Evolutionary conservation across 164 flowering plant genomes (phyloP).

Genomic region (Sedum album): DNA sequence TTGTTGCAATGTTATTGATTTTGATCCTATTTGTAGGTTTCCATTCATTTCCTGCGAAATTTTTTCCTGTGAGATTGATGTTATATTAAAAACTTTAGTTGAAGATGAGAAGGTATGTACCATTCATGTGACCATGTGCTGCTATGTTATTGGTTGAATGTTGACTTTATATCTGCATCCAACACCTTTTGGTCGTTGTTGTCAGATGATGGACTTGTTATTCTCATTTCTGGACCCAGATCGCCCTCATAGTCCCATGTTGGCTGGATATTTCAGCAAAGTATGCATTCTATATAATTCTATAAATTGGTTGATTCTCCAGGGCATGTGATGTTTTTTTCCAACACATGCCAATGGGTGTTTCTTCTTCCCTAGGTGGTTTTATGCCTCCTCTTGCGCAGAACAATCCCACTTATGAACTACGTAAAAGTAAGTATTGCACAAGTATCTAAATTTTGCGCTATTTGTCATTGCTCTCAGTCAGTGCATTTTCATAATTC

Average conservation of each 20-base stretch:
- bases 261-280: slow-evolving; percentile 97
- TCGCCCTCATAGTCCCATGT: slow-evolving; percentile 68
- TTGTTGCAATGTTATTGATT: background rate
- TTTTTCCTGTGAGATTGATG: slow-evolving; percentile 94
- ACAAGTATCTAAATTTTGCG: background rate
- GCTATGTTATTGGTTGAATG: background rate
- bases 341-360: background rate
- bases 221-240: slow-evolving; percentile 91
- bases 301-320: background rate
- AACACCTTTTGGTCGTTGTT: background rate
- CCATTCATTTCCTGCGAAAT: slow-evolving; percentile 96
- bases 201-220: slow-evolving; percentile 83
- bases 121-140: background rate
- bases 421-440: slow-evolving; percentile 74
- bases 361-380: slow-evolving; percentile 50
- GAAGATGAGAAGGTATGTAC: slow-evolving; percentile 83
- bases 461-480: background rate
- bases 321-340: background rate
- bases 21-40: slow-evolving; percentile 45
- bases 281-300: slow-evolving; percentile 20
- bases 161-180: background rate
- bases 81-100: slow-evolving; percentile 78
- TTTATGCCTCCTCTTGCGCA: slow-evolving; percentile 85
- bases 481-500: too few relatives aligned
- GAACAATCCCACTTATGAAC: slow-evolving; percentile 82